Conservation (phyloP, 192 early-diverging fungal species). For the Spizellomyces punctatus region DNA sequence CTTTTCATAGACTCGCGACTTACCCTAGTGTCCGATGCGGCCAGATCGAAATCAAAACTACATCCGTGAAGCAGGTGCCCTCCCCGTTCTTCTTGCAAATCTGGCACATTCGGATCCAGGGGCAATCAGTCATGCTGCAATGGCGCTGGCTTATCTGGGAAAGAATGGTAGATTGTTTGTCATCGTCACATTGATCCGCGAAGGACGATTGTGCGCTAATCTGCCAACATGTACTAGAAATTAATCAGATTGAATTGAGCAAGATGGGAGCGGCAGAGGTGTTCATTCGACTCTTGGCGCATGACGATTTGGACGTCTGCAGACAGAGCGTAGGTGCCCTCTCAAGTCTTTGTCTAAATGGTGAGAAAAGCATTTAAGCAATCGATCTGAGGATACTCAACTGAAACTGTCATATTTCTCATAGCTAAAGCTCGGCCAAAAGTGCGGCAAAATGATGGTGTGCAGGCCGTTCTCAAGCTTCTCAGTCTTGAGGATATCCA, state of each 20-base stretch:
- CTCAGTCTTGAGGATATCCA: constrained; percentile 42
- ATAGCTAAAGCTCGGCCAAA: constrained; percentile 48
- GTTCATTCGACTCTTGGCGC: constrained; percentile 42
- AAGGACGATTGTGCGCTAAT: neutral
- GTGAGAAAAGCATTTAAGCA: constrained; percentile 19
- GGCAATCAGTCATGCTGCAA: constrained; percentile 42
- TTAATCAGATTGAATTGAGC: constrained; percentile 51
- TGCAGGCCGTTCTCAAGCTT: constrained; percentile 41
- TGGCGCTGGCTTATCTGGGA: constrained; percentile 43
- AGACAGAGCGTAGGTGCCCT: constrained; percentile 47
- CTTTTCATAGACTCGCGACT: neutral
- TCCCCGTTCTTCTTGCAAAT: constrained; percentile 34
- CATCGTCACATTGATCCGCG: neutral
- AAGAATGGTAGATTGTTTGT: constrained; percentile 45
- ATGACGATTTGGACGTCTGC: constrained; percentile 48
- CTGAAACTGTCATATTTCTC: constrained; percentile 3
- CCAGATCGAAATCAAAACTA: constrained; percentile 45
- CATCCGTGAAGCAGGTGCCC: constrained; percentile 45
- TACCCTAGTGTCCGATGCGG: neutral
- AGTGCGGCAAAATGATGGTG: constrained; percentile 35
- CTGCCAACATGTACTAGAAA: constrained; percentile 24
- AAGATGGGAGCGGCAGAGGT: constrained; percentile 48
- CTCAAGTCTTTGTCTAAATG: constrained; percentile 47
- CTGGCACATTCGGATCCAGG: constrained; percentile 37
- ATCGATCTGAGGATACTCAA: neutral